Percentiles rank a stretch among this genome's conserved stretches.
Conservation (phyloP, 495 filamentous ascomycete genomes). For the Aspergillus indologenus region DNA sequence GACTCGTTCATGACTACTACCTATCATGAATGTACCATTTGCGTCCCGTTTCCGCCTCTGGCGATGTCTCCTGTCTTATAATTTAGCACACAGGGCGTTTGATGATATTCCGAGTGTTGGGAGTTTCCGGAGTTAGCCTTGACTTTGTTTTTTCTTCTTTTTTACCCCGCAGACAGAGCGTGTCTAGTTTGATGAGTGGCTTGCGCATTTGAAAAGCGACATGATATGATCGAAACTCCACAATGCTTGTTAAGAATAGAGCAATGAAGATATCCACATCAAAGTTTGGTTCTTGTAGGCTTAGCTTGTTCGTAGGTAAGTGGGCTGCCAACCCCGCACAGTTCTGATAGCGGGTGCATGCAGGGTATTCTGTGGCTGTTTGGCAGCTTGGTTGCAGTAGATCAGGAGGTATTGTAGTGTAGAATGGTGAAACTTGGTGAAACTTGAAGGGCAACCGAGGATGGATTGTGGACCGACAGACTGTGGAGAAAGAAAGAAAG, state of each 20-base stretch:
- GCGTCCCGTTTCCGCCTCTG: neutral
- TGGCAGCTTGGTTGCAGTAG: too few relatives aligned
- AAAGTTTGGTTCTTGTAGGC: neutral
- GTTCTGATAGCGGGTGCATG: too few relatives aligned
- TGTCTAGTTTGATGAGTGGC: constrained; percentile 1
- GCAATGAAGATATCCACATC: constrained; percentile 3
- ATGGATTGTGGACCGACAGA: too few relatives aligned
- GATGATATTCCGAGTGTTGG: neutral
- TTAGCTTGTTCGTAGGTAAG: neutral
- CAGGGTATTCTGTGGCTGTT: too few relatives aligned
- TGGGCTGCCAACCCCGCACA: neutral
- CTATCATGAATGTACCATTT: constrained; percentile 1
- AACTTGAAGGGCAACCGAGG: too few relatives aligned
- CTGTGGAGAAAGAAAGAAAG: too few relatives aligned
- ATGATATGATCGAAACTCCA: constrained; percentile 1
- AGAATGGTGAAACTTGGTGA: too few relatives aligned
- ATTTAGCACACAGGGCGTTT: constrained; percentile 4
- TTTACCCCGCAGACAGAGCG: neutral
- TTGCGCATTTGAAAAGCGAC: constrained; percentile 1
- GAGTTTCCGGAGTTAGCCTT: constrained; percentile 4
- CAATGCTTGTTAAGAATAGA: constrained; percentile 1
- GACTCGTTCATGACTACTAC: neutral
- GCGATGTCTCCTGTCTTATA: neutral
- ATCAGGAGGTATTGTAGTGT: too few relatives aligned
- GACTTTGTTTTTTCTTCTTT: neutral